These are phyloP conservation scores for Apostasia ramifera DNA, from an alignment of 106 monocot species.

Conservation along the genomic window DNA sequence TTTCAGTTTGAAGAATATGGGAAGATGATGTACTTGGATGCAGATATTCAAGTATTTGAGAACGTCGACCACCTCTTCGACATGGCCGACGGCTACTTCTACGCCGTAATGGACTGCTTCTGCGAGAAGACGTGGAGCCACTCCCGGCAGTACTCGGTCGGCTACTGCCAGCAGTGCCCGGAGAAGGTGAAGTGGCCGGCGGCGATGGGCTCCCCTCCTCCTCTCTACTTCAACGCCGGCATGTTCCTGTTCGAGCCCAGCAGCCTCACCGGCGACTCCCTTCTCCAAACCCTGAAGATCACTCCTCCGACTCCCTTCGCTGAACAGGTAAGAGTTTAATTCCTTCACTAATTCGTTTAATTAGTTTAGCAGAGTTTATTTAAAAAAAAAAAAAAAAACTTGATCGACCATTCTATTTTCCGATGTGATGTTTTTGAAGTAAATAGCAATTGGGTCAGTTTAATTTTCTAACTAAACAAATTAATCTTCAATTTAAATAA, in stretches of 20 bases:
- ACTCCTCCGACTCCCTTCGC: conserved; percentile 57
- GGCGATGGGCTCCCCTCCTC: conserved; percentile 32
- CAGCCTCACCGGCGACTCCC: conserved; percentile 17
- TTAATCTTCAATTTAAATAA: too few relatives aligned
- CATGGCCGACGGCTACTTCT: conserved; percentile 37
- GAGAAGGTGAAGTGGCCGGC: conserved; percentile 49
- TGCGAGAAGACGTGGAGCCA: conserved; percentile 86
- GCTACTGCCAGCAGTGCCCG: conserved; percentile 79
- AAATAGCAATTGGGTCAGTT: not conserved
- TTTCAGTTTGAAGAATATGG: conserved; percentile 60
- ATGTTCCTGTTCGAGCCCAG: conserved; percentile 70
- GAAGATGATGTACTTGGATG: conserved; percentile 66
- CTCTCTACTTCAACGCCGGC: conserved; percentile 72
- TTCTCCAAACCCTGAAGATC: conserved; percentile 30
- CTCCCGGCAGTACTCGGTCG: conserved; percentile 48
- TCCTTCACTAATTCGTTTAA: not conserved
- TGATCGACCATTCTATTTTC: too few relatives aligned
- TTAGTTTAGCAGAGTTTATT: too few relatives aligned
- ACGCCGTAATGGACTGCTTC: conserved; percentile 80
- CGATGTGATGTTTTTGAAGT: too few relatives aligned
- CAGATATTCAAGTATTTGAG: conserved; percentile 61
- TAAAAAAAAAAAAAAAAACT: too few relatives aligned
- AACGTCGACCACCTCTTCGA: conserved; percentile 79
- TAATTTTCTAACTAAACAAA: not conserved
- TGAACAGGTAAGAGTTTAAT: conserved; percentile 35